Conservation (phyloP, 2,329 filamentous ascomycete genomes). For the Calonectria honghensis region DNA sequence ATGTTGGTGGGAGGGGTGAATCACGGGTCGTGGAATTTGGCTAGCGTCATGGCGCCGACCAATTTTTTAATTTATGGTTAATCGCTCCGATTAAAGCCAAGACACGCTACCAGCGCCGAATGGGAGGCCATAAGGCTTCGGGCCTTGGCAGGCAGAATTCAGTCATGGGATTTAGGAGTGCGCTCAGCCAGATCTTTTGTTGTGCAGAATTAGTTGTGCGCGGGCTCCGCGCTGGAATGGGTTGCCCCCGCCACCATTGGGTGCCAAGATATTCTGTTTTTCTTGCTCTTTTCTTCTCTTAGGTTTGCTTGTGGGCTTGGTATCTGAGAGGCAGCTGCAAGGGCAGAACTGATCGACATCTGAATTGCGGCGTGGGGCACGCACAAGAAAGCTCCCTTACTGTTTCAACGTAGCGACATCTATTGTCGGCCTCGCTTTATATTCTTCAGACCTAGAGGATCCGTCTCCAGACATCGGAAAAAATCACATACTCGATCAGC, state of each 20-base stretch:
- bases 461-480: too few species aligned
- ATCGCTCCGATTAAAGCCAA: background rate
- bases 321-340: background rate
- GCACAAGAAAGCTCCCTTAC: background rate
- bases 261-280: background rate
- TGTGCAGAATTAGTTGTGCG: background rate
- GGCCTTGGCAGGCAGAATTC: slow-evolving; percentile 21
- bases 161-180: background rate
- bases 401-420: background rate
- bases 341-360: background rate
- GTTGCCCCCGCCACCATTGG: background rate
- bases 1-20: slow-evolving; percentile 2
- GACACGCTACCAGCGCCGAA: background rate
- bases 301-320: too few species aligned
- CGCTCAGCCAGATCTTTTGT: background rate
- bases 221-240: background rate
- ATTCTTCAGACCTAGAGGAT: background rate
- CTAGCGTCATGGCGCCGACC: background rate
- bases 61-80: slow-evolving; percentile 32
- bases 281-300: background rate
- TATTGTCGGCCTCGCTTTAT: fast-evolving
- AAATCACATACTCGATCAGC: too few species aligned
- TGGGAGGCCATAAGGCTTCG: background rate
- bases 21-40: background rate
- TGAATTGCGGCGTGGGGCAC: background rate